Base-by-base conservation (phyloP, 768 basidiomycete genomes). In the Gelatoporia subvermispora region DNA sequence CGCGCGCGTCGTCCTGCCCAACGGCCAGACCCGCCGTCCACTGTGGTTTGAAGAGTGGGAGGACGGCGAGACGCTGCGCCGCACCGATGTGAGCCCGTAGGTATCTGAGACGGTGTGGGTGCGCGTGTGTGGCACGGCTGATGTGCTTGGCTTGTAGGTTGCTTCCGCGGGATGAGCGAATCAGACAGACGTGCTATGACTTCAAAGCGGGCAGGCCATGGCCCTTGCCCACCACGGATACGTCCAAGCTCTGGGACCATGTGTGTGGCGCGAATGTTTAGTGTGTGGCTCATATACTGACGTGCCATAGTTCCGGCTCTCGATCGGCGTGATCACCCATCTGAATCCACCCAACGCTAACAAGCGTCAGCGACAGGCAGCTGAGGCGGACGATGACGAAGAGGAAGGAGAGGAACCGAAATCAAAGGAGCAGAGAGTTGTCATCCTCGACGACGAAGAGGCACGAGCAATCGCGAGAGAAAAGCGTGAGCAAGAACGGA, bases 31-130 rank as follows among this genome's bases (percentile, higher is more conserved):
- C 40, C 64, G 63, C 25, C 65, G 61, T 44, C 45, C 58, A 16
- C 68, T 69, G 36, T 90, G 86, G 86, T 85, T 75, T 68, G 79
- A 86, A 50, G 68, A 78, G n/a, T 90, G 88, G 88, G 76, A 76
- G 43, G 78, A 83, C 36, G 70, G 67, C 3, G 85, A 88, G 60
- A 64, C 71, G 41, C 64, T 72, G 25, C 69, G 79, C 49, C 63
- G 68, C 35, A 66, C 60, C 3, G 66, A 59, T 23, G 65, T 76
- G 48, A 71, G 85, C 58, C 62, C 68, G 85, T 86, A 53, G 56
- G 81, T 69, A 15, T 35, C 17, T 37, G 21, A 35, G 22, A 41
- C 38, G 20, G 18, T n/a, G 8, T n/a, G 18, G 13, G 28, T 17
- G 22, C 16, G 10, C 4, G 23, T 13, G 21, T 25, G 37, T 8